These are phyloP conservation scores for Saturnispora saitoi DNA, from an alignment of 805 yeast genomes.

Conservation along the genomic window DNA sequence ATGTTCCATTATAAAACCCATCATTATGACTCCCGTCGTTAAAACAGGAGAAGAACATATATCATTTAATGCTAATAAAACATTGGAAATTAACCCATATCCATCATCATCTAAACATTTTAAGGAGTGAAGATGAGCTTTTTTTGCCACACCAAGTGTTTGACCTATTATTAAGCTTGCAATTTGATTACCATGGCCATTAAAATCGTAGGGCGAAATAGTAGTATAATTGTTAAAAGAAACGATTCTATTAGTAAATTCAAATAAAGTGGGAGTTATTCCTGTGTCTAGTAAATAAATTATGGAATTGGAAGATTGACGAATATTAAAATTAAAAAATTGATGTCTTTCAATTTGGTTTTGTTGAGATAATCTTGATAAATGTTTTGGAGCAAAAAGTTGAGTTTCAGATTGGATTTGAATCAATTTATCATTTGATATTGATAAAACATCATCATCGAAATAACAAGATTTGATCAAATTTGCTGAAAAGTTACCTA, in stretches of 20 bases:
- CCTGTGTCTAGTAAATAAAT: conserved; percentile 17
- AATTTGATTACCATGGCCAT: conserved; percentile 52
- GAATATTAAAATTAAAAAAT: conserved; percentile 31
- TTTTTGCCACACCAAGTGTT: conserved; percentile 46
- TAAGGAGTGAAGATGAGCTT: conserved; percentile 34
- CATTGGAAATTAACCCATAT: conserved; percentile 27
- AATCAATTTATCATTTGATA: conserved; percentile 31
- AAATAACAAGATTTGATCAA: conserved; percentile 27
- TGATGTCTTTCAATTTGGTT: conserved; percentile 21
- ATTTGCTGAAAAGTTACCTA: conserved; percentile 30
- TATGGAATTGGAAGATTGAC: conserved; percentile 34
- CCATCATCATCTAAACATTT: conserved; percentile 35
- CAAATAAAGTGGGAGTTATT: too few relatives aligned
- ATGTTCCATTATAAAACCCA: conserved; percentile 32
- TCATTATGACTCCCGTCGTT: conserved; percentile 26
- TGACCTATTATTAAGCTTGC: conserved; percentile 47
- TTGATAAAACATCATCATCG: conserved; percentile 29
- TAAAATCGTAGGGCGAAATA: conserved; percentile 19
- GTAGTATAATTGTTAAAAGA: conserved; percentile 20
- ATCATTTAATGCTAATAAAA: conserved; percentile 26
- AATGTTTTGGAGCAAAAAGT: too few relatives aligned
- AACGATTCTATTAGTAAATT: too few relatives aligned
- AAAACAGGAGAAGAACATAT: too few relatives aligned
- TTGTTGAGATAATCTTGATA: conserved; percentile 26
- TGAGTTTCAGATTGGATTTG: conserved; percentile 27